Evolutionary conservation across 257 asterid genomes (phyloP).

Genomic region (Leptodermis oblonga): DNA sequence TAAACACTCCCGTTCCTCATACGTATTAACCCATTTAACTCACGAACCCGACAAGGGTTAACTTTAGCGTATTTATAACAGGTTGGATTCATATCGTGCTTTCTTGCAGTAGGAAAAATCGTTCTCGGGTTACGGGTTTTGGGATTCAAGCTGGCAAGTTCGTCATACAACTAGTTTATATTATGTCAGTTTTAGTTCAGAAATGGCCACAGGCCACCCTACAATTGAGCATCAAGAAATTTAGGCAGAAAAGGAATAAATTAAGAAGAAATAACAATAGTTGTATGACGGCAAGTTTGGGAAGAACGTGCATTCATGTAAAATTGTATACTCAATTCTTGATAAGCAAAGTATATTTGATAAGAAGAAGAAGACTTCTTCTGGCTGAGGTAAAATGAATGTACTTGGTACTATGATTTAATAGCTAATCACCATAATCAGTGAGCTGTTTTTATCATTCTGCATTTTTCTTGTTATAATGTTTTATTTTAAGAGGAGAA

Average conservation of each 20-base stretch:
- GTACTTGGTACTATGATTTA: slow-evolving; percentile 7
- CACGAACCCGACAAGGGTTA: too few relatives aligned
- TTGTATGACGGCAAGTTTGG: slow-evolving; percentile 56
- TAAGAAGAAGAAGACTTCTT: slow-evolving; percentile 29
- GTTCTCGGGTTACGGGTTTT: too few relatives aligned
- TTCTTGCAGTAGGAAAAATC: too few relatives aligned
- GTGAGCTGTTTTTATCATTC: slow-evolving; percentile 5
- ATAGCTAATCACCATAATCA: slow-evolving; percentile 7
- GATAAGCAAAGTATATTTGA: not conserved
- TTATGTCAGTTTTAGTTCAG: too few relatives aligned
- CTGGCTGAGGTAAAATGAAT: not conserved
- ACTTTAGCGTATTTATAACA: too few relatives aligned
- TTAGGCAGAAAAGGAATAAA: slow-evolving; percentile 11
- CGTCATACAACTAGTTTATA: too few relatives aligned
- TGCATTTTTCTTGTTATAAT: not conserved
- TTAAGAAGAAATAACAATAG: slow-evolving; percentile 2
- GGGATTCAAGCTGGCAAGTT: too few relatives aligned
- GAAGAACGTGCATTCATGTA: slow-evolving; percentile 68
- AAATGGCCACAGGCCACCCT: too few relatives aligned
- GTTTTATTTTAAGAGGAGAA: too few relatives aligned
- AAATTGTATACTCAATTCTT: slow-evolving; percentile 7
- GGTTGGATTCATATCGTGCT: too few relatives aligned
- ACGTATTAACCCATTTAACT: too few relatives aligned
- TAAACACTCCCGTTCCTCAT: too few relatives aligned
- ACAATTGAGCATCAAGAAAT: not conserved